Conservation (phyloP, 2,329 filamentous ascomycete species). For the Colletotrichum musae region DNA sequence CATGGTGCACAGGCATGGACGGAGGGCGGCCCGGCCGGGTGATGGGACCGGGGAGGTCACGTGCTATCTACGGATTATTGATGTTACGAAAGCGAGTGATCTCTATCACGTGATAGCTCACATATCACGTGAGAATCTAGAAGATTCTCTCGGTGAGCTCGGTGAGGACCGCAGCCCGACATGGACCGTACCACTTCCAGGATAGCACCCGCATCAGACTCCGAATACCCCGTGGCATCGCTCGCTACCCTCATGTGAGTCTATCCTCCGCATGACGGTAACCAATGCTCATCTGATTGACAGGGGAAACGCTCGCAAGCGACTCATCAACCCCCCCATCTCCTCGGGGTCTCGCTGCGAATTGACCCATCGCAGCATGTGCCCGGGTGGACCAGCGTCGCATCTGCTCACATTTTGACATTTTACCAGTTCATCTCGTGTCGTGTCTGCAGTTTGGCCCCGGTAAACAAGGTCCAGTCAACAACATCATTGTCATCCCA, state of each 20-base stretch:
- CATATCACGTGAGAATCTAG: too few species aligned
- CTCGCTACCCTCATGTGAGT: not conserved
- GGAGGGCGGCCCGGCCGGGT: too few species aligned
- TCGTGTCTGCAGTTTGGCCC: conserved; percentile 17
- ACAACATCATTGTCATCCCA: not conserved
- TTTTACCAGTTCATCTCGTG: conserved; percentile 35
- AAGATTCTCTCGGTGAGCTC: too few species aligned
- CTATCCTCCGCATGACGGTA: not conserved
- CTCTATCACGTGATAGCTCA: too few species aligned
- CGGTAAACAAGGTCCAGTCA: not conserved
- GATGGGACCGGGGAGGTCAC: too few species aligned
- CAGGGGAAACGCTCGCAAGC: not conserved
- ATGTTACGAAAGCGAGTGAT: too few species aligned
- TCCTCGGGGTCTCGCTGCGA: conserved; percentile 21
- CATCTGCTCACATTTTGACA: conserved; percentile 13
- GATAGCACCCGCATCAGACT: too few species aligned
- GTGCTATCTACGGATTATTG: too few species aligned
- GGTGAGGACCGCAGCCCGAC: too few species aligned
- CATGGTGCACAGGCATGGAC: too few species aligned
- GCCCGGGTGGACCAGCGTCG: conserved; percentile 25
- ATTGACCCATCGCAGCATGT: conserved; percentile 28
- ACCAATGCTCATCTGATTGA: not conserved
- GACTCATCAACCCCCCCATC: not conserved
- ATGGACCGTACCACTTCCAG: too few species aligned
- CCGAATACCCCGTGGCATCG: too few species aligned